Evolutionary conservation across 495 filamentous ascomycete genomes (phyloP).

Genomic region (Penicillium steckii): DNA sequence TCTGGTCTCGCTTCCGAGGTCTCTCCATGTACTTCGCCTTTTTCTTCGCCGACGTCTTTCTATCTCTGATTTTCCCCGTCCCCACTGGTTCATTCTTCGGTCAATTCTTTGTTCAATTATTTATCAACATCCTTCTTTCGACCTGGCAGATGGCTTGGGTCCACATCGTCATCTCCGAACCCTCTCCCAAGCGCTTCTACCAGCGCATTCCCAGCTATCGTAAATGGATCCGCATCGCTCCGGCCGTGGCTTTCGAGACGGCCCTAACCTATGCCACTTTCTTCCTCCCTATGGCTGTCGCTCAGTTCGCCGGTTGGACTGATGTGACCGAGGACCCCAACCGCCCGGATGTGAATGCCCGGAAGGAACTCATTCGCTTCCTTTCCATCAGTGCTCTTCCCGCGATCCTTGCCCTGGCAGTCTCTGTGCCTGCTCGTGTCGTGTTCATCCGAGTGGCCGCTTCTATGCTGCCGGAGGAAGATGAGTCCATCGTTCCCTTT

Average conservation of each 20-base stretch:
- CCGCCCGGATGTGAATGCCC: conserved; percentile 12
- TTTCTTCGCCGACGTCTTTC: conserved; percentile 26
- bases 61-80: conserved; percentile 26
- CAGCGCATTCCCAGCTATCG: conserved; percentile 47
- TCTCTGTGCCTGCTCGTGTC: conserved; percentile 61
- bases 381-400: conserved; percentile 34
- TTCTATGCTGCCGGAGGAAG: conserved; percentile 64
- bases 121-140: conserved; percentile 44
- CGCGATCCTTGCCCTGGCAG: conserved; percentile 40
- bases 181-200: conserved; percentile 49
- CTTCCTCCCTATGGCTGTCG: conserved; percentile 39
- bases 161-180: conserved; percentile 59
- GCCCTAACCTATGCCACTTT: conserved; percentile 32
- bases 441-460: conserved; percentile 69
- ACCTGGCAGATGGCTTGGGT: conserved; percentile 58
- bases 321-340: conserved; percentile 11
- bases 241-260: conserved; percentile 48
- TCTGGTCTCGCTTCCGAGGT: conserved; percentile 59
- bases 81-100: conserved; percentile 25
- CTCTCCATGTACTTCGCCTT: conserved; percentile 37
- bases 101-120: conserved; percentile 35
- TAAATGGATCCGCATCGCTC: conserved; percentile 48
- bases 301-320: conserved; percentile 26
- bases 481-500: conserved; percentile 75
- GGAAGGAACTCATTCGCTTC: conserved; percentile 25